Evolutionary conservation across 805 yeast genomes (phyloP), one percentile per base, ranked within the genome.

Genomic region (Deakozyma indianensis): DNA sequence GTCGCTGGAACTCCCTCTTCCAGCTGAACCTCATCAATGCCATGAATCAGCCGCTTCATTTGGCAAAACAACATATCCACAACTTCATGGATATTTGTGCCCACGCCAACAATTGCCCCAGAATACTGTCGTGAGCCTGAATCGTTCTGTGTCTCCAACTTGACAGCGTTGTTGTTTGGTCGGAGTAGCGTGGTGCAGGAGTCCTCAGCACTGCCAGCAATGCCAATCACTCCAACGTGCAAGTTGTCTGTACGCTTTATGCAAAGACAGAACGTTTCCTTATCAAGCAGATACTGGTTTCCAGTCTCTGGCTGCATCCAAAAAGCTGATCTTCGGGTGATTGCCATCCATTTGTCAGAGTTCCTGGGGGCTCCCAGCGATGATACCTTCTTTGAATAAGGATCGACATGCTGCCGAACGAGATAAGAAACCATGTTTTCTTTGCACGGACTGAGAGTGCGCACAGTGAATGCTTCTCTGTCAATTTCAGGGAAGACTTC

Each of bases 61-160:
- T 32, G 38, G 16, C 38, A 32, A 32, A 9, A 32, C 18, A 32
- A 32, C 38, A 32, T 32, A 4, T 9, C 5, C 7, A 32, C 18
- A n/a, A 32, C 18, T 4, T 32, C 38, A 32, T 14, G 5, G 18
- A 32, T 5, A 20, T 32, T 32, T n/a, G 18, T 11, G 4, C 38
- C 38, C 9, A 32, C 16, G 18, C 38, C 38, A 11, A 32, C 16
- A 4, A 32, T 20, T 20, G 16, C 38, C 7, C 38, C 38, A 7
- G 38, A 32, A 9, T 4, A 14, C 18, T 32, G 38, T 4, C 5
- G 5, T n/a, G 11, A 5, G 4, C 16, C 18, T 5, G 38, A 32
- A n/a, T 32, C 38, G 18, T 32, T 32, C 38, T 32, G 38, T 32
- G 38, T 32, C 38, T 32, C 38, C 18, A 32, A n/a, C 5, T 32